These are phyloP conservation scores for Ramaria rubella DNA, from an alignment of 768 basidiomycete genomes.

Conservation along the genomic window DNA sequence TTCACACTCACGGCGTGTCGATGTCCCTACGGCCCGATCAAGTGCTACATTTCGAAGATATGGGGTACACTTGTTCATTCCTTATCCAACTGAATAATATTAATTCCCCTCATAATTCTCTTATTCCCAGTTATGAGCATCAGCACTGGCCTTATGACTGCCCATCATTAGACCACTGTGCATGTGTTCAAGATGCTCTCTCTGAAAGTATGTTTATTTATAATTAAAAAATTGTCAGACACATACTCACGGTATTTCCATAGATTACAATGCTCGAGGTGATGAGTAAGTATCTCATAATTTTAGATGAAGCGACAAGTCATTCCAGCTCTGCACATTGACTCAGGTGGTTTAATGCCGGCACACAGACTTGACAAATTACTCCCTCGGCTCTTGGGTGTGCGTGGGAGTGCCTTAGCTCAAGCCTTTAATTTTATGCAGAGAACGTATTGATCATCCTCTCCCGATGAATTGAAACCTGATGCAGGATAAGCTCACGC, in stretches of 20 bases:
- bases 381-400: too few species aligned
- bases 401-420: too few species aligned
- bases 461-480: too few species aligned
- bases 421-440: too few species aligned
- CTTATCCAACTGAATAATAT: background rate
- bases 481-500: too few species aligned
- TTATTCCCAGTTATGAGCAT: background rate
- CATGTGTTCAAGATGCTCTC: background rate
- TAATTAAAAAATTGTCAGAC: background rate
- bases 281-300: background rate
- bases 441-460: too few species aligned
- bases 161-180: background rate
- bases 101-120: too few species aligned
- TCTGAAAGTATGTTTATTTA: background rate
- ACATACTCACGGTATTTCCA: background rate
- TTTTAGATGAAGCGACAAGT: background rate
- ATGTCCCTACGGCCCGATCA: constrained; percentile 5
- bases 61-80: background rate
- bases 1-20: constrained; percentile 27
- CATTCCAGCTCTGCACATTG: background rate
- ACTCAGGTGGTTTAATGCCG: background rate
- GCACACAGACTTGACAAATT: background rate
- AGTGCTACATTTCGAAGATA: constrained; percentile 4
- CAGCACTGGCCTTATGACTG: constrained; percentile 4
- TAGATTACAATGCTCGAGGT: background rate